A percentile compares a stretch with the other conserved stretches of the same genome.
Conservation (phyloP, 331 rosid genomes). For the Pyracantha coccinea region DNA sequence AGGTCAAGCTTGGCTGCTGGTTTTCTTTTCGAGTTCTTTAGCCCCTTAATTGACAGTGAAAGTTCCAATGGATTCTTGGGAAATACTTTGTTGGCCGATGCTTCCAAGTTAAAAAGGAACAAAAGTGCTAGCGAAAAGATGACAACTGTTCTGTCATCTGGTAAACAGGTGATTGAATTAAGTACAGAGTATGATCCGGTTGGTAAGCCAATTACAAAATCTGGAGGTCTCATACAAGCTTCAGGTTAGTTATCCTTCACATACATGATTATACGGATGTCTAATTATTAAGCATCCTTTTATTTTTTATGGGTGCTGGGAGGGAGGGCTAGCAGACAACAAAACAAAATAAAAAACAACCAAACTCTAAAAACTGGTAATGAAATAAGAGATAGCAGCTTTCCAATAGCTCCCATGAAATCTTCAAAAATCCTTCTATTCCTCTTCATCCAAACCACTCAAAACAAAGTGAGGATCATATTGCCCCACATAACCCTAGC, state of each 20-base stretch:
- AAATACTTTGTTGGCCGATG: background rate
- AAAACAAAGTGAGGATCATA: too few relatives aligned
- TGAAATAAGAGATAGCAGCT: too few relatives aligned
- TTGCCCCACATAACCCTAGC: too few relatives aligned
- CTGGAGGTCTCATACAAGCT: constrained; percentile 76
- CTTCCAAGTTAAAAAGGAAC: constrained; percentile 17
- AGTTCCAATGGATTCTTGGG: constrained; percentile 13
- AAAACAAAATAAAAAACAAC: too few relatives aligned
- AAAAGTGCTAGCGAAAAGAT: constrained; percentile 8
- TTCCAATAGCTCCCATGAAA: too few relatives aligned
- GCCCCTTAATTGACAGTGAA: constrained; percentile 36
- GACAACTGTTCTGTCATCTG: constrained; percentile 46
- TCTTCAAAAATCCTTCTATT: too few relatives aligned
- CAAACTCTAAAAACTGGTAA: too few relatives aligned
- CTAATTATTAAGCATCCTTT: background rate
- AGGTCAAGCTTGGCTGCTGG: constrained; percentile 66
- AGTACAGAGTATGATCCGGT: constrained; percentile 49
- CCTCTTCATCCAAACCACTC: too few relatives aligned
- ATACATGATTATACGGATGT: background rate
- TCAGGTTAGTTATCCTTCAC: constrained; percentile 46
- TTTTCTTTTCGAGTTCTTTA: constrained; percentile 64
- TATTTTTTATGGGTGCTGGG: too few relatives aligned
- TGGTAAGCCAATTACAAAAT: constrained; percentile 60
- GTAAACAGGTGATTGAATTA: constrained; percentile 49
- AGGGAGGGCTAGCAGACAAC: too few relatives aligned